phyloP scores from a whole-genome alignment of 352 stramenopile species.

The Globisporangium rhizosaccharum region DNA sequence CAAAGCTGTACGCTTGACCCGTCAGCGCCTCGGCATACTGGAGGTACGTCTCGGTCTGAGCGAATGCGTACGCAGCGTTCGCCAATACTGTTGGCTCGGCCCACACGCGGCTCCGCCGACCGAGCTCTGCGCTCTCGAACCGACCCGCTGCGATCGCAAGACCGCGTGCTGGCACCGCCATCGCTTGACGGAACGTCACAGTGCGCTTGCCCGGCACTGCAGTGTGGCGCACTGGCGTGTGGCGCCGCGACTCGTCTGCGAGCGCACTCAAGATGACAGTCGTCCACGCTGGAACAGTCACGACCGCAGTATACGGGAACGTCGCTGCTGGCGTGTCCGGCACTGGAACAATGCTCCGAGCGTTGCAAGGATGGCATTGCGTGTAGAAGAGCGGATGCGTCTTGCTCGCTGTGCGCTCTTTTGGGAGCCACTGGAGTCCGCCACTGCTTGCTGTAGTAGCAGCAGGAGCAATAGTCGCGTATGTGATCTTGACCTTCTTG shows the following conservation, averaged over 20 bases:
- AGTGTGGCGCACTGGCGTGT: slow-evolving; percentile 88
- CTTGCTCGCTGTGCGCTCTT: slow-evolving; percentile 91
- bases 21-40: slow-evolving; percentile 45
- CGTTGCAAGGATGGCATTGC: slow-evolving; percentile 92
- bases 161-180: background rate
- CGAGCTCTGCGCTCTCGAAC: slow-evolving; percentile 87
- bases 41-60: slow-evolving; percentile 91
- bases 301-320: slow-evolving; percentile 89
- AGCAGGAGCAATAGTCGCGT: background rate
- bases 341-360: slow-evolving; percentile 92
- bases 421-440: slow-evolving; percentile 88
- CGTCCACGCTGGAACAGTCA: slow-evolving; percentile 89
- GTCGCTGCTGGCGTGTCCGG: slow-evolving; percentile 92
- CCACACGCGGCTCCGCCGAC: slow-evolving; percentile 85
- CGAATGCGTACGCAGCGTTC: slow-evolving; percentile 90
- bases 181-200: background rate
- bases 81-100: slow-evolving; percentile 90
- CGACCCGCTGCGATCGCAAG: slow-evolving; percentile 84
- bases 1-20: slow-evolving; percentile 91
- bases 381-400: slow-evolving; percentile 93
- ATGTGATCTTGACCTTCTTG: slow-evolving; percentile 38
- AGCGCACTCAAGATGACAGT: slow-evolving; percentile 91
- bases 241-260: slow-evolving; percentile 73
- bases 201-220: background rate
- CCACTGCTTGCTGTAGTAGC: slow-evolving; percentile 7